Evolutionary conservation across 164 flowering plant species (phyloP), one percentile per base, ranked within the genome.

Genomic region (Liquidambar formosana): DNA sequence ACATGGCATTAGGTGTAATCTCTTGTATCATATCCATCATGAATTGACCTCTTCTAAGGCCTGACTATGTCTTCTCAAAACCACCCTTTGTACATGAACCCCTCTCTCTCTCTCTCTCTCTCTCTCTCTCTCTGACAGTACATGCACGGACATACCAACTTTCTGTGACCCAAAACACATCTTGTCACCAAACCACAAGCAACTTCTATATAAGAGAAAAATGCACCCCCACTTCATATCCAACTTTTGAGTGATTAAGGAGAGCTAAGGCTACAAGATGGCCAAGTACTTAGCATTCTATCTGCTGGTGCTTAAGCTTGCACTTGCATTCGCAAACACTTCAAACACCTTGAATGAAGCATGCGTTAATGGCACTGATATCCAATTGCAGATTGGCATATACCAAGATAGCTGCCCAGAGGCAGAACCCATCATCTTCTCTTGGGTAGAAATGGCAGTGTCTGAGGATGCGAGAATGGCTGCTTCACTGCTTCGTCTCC

Each of bases 401-500:
- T 89, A 88, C 73, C 33, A 58, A 22, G 65, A 62, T 18, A 79
- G 65, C 64, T 92, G 97, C 74, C 92, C 97, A 2, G 85, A 85
- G 5, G 93, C 87, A 0, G 92, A 88, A 68, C 46, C 80, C 47
- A 85, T 89, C 58, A 67, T 92, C 59, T 83, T 78, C 46, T 76
- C 87, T 0, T 77, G 88, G 84, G 91, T 88, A 13, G 74, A 74
- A 56, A 71, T 38, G 26, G 92, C 87, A 0, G 81, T 87, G 15
- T 64, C 73, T 8, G 78, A 85, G 10, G 93, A 89, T 64, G 81
- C 90, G 0, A 74, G 93, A 51, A 89, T 92, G 93, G 91, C 91
- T 0, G 97, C 97, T 9, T 92, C 94, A 0, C 76, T 88, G 57
- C 89, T 91, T 38, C 89, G 94, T 5, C 89, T 89, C 15, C 90